Percentiles rank a stretch among this genome's conserved stretches.
Conservation (phyloP, 2,329 filamentous ascomycete species). For the Purpureocillium lavendulum region DNA sequence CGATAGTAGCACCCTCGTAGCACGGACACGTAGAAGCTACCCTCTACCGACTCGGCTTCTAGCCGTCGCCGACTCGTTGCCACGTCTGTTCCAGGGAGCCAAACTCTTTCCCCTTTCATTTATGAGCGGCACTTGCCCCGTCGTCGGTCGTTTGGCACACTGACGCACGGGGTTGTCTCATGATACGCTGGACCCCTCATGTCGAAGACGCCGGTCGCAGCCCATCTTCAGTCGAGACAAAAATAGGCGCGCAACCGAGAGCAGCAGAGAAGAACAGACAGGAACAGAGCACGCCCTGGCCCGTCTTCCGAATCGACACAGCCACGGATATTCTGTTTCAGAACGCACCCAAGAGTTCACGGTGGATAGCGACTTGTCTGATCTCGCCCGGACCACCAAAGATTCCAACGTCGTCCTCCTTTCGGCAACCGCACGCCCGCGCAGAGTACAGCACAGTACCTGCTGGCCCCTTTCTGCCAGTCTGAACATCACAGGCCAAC, state of each 20-base stretch:
- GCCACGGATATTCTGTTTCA: constrained; percentile 11
- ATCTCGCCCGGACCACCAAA: constrained; percentile 11
- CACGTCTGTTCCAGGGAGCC: neutral
- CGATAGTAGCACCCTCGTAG: neutral
- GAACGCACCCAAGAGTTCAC: constrained; percentile 6
- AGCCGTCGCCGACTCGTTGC: too few species aligned
- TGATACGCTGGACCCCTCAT: constrained; percentile 9
- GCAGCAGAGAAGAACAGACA: constrained; percentile 1
- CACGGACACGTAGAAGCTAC: neutral
- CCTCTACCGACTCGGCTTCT: too few species aligned
- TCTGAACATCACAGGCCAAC: constrained; percentile 4
- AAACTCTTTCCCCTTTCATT: constrained; percentile 7
- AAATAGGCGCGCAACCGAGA: neutral
- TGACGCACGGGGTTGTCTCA: constrained; percentile 11
- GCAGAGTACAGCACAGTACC: neutral
- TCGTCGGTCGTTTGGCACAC: constrained; percentile 6
- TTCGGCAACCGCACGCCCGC: constrained; percentile 3
- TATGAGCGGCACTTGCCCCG: neutral
- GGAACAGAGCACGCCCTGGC: neutral
- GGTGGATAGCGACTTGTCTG: constrained; percentile 5
- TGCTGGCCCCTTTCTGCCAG: constrained; percentile 2
- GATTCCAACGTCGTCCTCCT: constrained; percentile 8
- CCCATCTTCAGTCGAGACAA: neutral
- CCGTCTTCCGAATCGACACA: constrained; percentile 3
- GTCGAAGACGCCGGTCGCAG: constrained; percentile 2